Evolutionary conservation across 768 basidiomycete species (phyloP).

Genomic region (Trichaptum fuscoviolaceum): DNA sequence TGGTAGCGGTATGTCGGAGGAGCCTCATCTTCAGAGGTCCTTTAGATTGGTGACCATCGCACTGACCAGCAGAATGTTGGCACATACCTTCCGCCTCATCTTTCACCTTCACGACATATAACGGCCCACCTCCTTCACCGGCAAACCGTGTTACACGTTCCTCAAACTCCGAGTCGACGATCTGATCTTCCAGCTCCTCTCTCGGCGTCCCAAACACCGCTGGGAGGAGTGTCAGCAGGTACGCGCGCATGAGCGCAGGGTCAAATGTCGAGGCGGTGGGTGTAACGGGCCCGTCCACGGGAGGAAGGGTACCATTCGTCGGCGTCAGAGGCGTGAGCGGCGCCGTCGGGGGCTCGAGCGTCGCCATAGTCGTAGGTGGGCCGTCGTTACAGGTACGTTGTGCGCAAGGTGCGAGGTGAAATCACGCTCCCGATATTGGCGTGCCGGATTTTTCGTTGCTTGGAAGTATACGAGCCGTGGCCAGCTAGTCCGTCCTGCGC

Average conservation of each 20-base stretch:
- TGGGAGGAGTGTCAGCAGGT: constrained; percentile 68
- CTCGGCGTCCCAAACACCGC: constrained; percentile 72
- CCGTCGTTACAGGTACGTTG: neutral
- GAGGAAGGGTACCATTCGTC: neutral
- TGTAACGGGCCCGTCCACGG: constrained; percentile 22
- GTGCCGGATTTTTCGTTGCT: constrained; percentile 1
- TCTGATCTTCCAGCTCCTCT: constrained; percentile 59
- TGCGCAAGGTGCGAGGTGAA: neutral
- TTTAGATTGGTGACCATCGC: neutral
- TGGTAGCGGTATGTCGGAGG: constrained; percentile 60
- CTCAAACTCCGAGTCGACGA: constrained; percentile 68
- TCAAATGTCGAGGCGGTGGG: constrained; percentile 51
- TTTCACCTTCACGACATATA: constrained; percentile 78
- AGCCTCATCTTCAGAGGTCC: constrained; percentile 48
- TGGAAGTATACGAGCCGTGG: neutral
- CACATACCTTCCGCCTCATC: constrained; percentile 68
- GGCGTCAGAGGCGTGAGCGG: constrained; percentile 4
- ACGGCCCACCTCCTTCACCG: constrained; percentile 64
- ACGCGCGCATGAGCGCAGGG: constrained; percentile 60
- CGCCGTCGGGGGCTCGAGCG: neutral
- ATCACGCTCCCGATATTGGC: constrained; percentile 18
- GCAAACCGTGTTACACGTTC: constrained; percentile 75
- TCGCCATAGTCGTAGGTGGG: neutral
- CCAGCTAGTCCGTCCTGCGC: neutral
- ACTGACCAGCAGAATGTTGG: constrained; percentile 2